Percentiles rank a stretch among this genome's conserved stretches.
These are phyloP conservation scores for Parietaria judaica DNA, from an alignment of 306 rosid genomes.

Conservation along the genomic window DNA sequence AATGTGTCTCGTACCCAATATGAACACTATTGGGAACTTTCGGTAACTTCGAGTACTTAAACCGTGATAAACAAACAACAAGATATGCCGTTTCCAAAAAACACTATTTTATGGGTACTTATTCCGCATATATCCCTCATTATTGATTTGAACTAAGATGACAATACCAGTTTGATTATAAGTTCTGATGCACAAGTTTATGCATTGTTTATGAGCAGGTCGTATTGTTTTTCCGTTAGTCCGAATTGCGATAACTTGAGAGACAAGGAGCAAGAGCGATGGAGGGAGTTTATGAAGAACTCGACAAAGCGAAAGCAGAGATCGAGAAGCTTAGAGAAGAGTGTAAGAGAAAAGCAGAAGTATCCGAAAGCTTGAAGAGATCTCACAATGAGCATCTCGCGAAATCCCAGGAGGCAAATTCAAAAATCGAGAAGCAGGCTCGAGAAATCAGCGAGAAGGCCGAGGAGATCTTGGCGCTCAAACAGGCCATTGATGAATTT, in stretches of 20 bases:
- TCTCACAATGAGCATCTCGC: slow-evolving; percentile 36
- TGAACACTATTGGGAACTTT: too few relatives aligned
- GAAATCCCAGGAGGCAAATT: slow-evolving; percentile 38
- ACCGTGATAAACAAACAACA: too few relatives aligned
- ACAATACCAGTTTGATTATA: background rate
- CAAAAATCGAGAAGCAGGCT: slow-evolving; percentile 48
- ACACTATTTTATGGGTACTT: too few relatives aligned
- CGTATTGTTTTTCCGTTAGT: background rate
- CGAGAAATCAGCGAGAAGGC: slow-evolving; percentile 40
- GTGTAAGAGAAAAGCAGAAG: slow-evolving; percentile 38
- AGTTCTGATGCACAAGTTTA: background rate
- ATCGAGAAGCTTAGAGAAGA: slow-evolving; percentile 52
- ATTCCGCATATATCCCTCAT: too few relatives aligned
- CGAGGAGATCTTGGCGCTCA: slow-evolving; percentile 22
- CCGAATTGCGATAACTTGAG: background rate
- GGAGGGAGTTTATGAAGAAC: slow-evolving; percentile 57
- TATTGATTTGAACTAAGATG: too few relatives aligned
- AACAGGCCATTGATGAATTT: slow-evolving; percentile 37
- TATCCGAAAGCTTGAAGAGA: slow-evolving; percentile 48
- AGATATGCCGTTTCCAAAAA: too few relatives aligned
- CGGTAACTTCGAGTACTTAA: too few relatives aligned
- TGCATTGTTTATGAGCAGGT: background rate
- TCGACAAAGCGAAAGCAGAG: slow-evolving; percentile 59
- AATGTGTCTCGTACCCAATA: too few relatives aligned
- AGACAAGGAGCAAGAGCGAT: slow-evolving; percentile 23